Conservation (phyloP, 2,329 filamentous ascomycete genomes). For the Alternaria atra region DNA sequence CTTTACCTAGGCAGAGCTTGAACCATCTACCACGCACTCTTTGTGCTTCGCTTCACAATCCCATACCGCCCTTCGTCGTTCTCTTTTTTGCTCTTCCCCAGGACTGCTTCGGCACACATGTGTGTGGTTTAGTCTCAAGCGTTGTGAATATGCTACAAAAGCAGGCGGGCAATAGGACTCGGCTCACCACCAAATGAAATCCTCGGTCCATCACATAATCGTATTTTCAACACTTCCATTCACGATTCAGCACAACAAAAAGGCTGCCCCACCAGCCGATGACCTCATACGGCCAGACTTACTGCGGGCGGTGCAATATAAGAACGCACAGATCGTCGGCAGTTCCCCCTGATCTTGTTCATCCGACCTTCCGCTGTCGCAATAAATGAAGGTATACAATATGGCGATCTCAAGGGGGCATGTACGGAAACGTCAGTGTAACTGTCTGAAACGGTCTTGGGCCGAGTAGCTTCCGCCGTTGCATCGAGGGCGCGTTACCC, state of each 20-base stretch:
- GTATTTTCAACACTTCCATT: background rate
- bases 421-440: conserved; percentile 10
- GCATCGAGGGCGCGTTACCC: conserved; percentile 3
- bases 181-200: background rate
- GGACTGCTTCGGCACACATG: background rate
- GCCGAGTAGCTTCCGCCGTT: conserved; percentile 6
- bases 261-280: background rate
- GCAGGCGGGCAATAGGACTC: background rate
- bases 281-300: background rate
- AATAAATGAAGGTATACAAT: conserved; percentile 20
- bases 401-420: conserved; percentile 10
- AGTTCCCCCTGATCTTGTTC: conserved; percentile 21
- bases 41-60: background rate
- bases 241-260: background rate
- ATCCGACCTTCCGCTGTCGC: conserved; percentile 7
- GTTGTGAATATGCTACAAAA: background rate
- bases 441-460: conserved; percentile 21
- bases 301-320: conserved; percentile 5
- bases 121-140: background rate
- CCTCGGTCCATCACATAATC: background rate
- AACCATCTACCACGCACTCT: background rate
- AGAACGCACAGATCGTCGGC: conserved; percentile 18
- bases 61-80: background rate
- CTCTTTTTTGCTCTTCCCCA: background rate
- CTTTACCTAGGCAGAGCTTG: background rate